Conservation (phyloP, 345 rosid species). For the Psidium guajava region DNA sequence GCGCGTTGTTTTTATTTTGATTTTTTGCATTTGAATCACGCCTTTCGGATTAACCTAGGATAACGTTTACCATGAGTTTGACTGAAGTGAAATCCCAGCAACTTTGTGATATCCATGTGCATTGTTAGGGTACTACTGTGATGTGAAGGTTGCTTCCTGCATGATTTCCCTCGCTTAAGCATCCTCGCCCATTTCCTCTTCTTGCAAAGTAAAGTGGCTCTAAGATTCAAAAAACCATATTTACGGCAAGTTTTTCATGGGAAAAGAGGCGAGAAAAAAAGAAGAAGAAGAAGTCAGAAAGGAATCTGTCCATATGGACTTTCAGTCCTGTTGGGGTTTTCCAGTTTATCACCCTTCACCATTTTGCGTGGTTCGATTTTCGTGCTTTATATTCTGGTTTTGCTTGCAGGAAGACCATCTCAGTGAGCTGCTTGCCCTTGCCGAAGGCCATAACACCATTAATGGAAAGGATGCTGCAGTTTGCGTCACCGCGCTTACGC, state of each 20-base stretch:
- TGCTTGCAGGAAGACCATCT: background rate
- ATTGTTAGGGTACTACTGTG: background rate
- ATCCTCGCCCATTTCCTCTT: background rate
- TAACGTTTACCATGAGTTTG: background rate
- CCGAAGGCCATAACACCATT: background rate
- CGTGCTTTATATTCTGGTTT: background rate
- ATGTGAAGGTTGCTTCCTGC: background rate
- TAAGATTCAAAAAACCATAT: background rate
- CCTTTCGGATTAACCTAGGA: background rate
- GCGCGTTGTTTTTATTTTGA: background rate
- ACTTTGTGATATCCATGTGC: background rate
- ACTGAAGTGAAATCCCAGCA: background rate
- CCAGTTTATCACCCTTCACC: background rate
- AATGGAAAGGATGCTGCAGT: background rate
- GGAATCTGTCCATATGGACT: background rate
- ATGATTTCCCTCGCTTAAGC: background rate
- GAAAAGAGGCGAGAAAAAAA: background rate
- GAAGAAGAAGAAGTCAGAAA: background rate
- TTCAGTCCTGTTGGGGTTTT: background rate
- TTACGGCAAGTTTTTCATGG: background rate
- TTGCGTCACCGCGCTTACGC: background rate
- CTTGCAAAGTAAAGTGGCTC: background rate
- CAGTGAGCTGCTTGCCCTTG: background rate
- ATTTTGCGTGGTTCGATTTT: background rate
- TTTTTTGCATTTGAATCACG: background rate